These are phyloP conservation scores for Raffaelea deltoideospora DNA, from an alignment of 2,329 filamentous ascomycete genomes.

Conservation along the genomic window DNA sequence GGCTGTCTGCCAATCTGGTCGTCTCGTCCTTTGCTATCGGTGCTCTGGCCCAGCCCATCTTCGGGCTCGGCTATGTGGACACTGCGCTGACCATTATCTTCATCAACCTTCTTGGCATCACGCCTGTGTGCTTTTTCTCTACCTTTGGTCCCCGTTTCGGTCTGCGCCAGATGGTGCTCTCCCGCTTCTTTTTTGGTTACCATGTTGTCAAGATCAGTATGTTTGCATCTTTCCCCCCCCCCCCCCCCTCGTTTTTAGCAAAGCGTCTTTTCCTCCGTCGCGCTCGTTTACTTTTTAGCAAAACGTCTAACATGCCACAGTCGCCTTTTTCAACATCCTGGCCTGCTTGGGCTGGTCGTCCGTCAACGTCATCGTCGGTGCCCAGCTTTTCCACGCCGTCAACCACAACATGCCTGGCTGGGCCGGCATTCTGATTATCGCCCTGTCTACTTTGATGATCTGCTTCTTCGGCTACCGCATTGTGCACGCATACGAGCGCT, in stretches of 20 bases:
- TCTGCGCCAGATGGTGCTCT: constrained; percentile 44
- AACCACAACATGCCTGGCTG: constrained; percentile 54
- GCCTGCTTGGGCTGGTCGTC: constrained; percentile 62
- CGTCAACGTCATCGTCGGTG: constrained; percentile 67
- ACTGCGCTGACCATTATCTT: constrained; percentile 57
- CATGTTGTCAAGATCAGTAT: constrained; percentile 52
- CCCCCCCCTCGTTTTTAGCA: not conserved
- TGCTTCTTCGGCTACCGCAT: constrained; percentile 64
- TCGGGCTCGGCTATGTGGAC: constrained; percentile 57
- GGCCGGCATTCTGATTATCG: constrained; percentile 62
- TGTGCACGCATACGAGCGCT: constrained; percentile 65
- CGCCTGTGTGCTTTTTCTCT: constrained; percentile 40
- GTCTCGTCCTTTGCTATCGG: constrained; percentile 65
- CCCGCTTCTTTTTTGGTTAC: constrained; percentile 42
- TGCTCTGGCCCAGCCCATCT: constrained; percentile 51
- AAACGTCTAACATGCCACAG: constrained; percentile 24
- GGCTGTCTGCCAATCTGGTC: constrained; percentile 67
- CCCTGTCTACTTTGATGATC: constrained; percentile 49
- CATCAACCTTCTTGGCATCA: constrained; percentile 52
- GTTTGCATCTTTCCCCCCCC: constrained; percentile 12
- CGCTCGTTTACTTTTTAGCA: not conserved
- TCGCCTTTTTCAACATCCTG: constrained; percentile 56
- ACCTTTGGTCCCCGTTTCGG: constrained; percentile 41
- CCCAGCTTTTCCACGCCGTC: constrained; percentile 61
- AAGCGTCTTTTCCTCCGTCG: not conserved